A percentile compares a stretch with the other conserved stretches of the same genome.
phyloP scores from a whole-genome alignment of 371 early-diverging fungal species.

The Mortierella sp. region DNA sequence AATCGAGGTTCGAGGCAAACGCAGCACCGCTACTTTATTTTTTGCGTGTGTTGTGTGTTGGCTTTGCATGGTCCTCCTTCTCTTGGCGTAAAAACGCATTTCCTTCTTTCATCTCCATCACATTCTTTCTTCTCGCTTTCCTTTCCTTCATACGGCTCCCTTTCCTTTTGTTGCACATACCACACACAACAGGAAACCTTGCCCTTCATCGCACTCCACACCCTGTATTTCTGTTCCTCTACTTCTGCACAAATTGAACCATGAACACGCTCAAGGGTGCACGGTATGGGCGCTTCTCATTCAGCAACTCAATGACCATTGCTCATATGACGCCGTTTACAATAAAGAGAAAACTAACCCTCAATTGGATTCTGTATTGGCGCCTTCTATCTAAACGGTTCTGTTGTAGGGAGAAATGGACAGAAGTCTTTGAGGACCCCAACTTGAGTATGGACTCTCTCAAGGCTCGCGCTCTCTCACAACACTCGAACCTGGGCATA shows the following conservation, averaged over 20 bases:
- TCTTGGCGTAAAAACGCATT: too few species aligned
- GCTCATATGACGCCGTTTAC: too few species aligned
- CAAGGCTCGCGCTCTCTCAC: conserved; percentile 45
- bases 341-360: neutral
- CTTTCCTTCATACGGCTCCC: too few species aligned
- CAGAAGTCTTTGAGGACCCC: conserved; percentile 55
- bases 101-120: too few species aligned
- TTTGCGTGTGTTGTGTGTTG: too few species aligned
- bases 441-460: conserved; percentile 39
- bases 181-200: neutral
- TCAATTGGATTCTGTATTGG: neutral
- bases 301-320: neutral
- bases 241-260: neutral
- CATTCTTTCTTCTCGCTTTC: too few species aligned
- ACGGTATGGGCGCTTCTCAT: conserved; percentile 25
- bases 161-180: too few species aligned
- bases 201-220: neutral
- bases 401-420: conserved; percentile 42
- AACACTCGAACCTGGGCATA: conserved; percentile 34
- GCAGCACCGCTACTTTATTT: neutral
- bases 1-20: neutral
- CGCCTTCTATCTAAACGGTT: neutral
- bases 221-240: neutral
- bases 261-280: conserved; percentile 58
- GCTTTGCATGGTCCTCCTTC: neutral